Base-by-base conservation (phyloP, 2,329 filamentous ascomycete genomes). In the Aureobasidium melanogenum region DNA sequence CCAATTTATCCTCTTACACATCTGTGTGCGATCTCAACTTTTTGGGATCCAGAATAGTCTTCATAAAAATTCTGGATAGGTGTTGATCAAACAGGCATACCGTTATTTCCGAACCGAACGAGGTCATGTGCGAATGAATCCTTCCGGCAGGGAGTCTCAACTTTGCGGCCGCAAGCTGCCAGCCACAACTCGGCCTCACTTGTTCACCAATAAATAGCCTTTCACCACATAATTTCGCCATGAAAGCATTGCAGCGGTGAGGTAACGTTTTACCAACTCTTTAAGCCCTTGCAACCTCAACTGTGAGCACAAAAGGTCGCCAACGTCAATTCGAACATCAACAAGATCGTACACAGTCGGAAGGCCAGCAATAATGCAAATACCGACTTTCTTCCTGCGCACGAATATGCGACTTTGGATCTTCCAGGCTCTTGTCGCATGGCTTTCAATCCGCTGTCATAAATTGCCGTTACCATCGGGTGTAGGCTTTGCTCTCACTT, bases 361-460 rank as follows among this genome's bases (percentile, higher is more conserved):
- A 8, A 47, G n/a, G 24, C 7, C 44, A 28, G 44, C 24, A 9
- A 47, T 15, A n/a, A 57, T 57, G 54, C 41, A 28, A 3, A 59
- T 59, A 22, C 56, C 56, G 14, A 32, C 32, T n/a, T 59, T 59
- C 24, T 50, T 59, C 12, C 56, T 48, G 19, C 32, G 30, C 9
- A 39, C 56, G 17, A 50, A 38, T 5, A 30, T 19, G 8, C 43
- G 56, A 19, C 56, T 59, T 12, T 5, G 41, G 10, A 36, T 59
- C 24, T 59, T 50, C 34, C 56, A 59, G 44, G n/a, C 56, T 12
- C 15, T 59, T 8, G n/a, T 59, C 9, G 56, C 19, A n/a, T 59
- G 56, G 56, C 5, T 59, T 9, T 38, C 8, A 4, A 48, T 59
- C 15, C 56, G 44, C n/a, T 39, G 24, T 22, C 43, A 50, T 17